phyloP scores from a whole-genome alignment of 108 stramenopile genomes.

The Skeletonema costatum region DNA sequence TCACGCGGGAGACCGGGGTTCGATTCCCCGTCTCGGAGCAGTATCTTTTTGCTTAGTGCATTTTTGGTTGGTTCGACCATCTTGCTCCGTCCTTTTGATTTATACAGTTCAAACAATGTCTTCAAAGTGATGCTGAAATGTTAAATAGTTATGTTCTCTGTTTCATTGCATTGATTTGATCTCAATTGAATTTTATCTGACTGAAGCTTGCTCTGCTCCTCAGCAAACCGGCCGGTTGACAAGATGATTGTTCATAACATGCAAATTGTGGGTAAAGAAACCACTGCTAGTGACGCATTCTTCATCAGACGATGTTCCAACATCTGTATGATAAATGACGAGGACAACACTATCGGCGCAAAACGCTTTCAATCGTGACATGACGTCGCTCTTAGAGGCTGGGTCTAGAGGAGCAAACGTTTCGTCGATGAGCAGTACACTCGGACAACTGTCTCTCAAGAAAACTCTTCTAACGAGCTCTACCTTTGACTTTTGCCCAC shows the following conservation, averaged over 20 bases:
- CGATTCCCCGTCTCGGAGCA: constrained; percentile 88
- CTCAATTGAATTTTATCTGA: background rate
- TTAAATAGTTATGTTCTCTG: too few relatives aligned
- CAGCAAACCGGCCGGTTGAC: constrained; percentile 62
- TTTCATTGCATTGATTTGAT: background rate
- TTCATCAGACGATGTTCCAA: constrained; percentile 38
- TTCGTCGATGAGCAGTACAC: constrained; percentile 81
- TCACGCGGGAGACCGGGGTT: constrained; percentile 97
- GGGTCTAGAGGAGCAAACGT: constrained; percentile 91
- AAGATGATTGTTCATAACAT: constrained; percentile 73
- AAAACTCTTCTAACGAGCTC: constrained; percentile 86
- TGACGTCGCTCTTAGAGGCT: constrained; percentile 74
- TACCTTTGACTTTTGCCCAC: constrained; percentile 89
- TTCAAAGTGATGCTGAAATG: too few relatives aligned
- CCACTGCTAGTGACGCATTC: constrained; percentile 83
- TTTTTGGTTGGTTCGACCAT: too few relatives aligned
- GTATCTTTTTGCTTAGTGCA: background rate
- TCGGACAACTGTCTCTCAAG: constrained; percentile 69
- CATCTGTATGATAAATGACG: constrained; percentile 93
- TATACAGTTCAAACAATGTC: too few relatives aligned
- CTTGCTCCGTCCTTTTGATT: too few relatives aligned
- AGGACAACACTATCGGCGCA: constrained; percentile 77
- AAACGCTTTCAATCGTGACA: constrained; percentile 80
- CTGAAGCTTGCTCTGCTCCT: background rate
- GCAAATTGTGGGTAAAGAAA: constrained; percentile 87